A percentile compares a stretch with the other conserved stretches of the same genome.
Evolutionary conservation across 192 early-diverging fungal species (phyloP).

Genomic region (Coemansia aciculifera): DNA sequence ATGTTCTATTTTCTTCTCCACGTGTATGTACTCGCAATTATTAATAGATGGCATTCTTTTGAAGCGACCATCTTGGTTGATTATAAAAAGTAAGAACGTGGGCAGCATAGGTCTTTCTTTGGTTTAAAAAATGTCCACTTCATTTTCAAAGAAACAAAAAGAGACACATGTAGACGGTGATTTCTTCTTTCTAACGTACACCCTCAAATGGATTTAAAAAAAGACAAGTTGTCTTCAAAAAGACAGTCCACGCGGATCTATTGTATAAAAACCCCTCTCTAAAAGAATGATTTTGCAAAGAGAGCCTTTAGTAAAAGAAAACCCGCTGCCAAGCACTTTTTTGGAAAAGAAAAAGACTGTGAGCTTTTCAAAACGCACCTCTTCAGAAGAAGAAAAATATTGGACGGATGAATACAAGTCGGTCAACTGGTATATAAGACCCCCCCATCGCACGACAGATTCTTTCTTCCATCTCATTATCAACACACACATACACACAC

Average conservation of each 20-base stretch:
- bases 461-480: neutral
- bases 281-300: neutral
- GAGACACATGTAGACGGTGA: neutral
- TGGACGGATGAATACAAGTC: neutral
- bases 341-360: neutral
- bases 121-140: neutral
- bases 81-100: neutral
- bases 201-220: neutral
- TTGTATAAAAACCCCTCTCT: neutral
- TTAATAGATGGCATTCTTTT: neutral
- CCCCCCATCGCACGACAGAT: neutral
- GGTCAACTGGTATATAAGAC: neutral
- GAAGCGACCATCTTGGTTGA: neutral
- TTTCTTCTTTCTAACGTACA: neutral
- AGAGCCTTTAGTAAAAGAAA: neutral
- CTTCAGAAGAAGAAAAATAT: neutral
- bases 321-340: neutral
- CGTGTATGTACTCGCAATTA: neutral
- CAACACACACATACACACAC: conserved; percentile 1
- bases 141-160: neutral
- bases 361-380: neutral
- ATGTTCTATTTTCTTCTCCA: neutral
- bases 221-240: neutral
- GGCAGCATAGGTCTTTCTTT: neutral
- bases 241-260: neutral